Evolutionary conservation across 345 rosid species (phyloP).

Genomic region (Syzygium oleosum): DNA sequence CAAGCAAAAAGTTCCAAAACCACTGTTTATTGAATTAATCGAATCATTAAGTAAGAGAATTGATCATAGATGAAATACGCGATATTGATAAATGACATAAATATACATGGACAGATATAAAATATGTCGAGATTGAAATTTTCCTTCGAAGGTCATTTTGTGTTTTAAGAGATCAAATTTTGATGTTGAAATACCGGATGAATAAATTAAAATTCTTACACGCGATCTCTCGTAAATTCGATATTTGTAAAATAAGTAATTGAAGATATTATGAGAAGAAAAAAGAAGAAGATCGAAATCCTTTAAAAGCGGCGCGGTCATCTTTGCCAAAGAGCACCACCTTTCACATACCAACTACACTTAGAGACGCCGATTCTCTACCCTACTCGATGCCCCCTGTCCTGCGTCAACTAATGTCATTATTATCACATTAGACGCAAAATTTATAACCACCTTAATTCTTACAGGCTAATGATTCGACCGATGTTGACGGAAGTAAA

Average conservation of each 20-base stretch:
- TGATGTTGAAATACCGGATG: not conserved
- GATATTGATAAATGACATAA: not conserved
- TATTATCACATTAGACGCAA: not conserved
- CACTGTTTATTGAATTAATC: fast-evolving
- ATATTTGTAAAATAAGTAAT: not conserved
- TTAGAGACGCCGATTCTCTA: not conserved
- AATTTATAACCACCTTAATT: not conserved
- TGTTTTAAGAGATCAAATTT: not conserved
- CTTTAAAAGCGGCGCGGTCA: not conserved
- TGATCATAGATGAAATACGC: not conserved
- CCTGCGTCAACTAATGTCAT: not conserved
- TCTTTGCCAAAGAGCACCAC: not conserved
- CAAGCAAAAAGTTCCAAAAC: too few relatives aligned
- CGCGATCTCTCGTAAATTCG: not conserved
- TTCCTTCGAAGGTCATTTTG: not conserved
- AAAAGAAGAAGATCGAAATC: too few relatives aligned
- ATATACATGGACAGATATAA: not conserved
- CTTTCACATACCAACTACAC: not conserved
- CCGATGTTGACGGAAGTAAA: too few relatives aligned
- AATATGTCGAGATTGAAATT: not conserved
- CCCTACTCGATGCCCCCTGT: not conserved
- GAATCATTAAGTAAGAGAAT: not conserved
- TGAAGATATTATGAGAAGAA: not conserved
- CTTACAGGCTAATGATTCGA: not conserved
- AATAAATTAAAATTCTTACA: too few relatives aligned